A percentile compares a stretch with the other conserved stretches of the same genome.
Conservation (phyloP, 225 moss, liverwort and hornwort species). For the Sphagnum contortum region DNA sequence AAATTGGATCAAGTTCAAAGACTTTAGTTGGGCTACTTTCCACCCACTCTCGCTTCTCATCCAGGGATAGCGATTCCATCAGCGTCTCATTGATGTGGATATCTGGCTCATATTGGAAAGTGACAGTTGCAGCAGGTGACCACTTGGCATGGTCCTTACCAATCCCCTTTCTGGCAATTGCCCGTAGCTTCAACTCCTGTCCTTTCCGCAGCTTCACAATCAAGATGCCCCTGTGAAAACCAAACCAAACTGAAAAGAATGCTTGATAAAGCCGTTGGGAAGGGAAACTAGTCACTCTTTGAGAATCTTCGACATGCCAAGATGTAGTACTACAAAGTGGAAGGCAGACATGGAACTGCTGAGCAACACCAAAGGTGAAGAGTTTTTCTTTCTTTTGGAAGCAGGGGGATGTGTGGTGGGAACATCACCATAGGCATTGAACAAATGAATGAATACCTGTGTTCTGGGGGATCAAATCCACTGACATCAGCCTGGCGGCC, state of each 20-base stretch:
- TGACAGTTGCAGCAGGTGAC: conserved; percentile 97
- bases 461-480: conserved; percentile 63
- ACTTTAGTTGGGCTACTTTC: conserved; percentile 99
- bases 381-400: no score
- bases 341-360: no score
- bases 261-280: no score
- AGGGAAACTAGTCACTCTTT: not conserved
- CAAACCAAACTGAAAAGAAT: not conserved
- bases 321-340: no score
- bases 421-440: no score
- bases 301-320: no score
- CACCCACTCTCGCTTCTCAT: conserved; percentile 94
- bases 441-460: conserved; percentile 24
- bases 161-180: conserved; percentile 90
- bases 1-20: conserved; percentile 75
- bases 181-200: conserved; percentile 90
- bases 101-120: conserved; percentile 92
- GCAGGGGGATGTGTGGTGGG: no score
- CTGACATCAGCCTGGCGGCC: conserved; percentile 45
- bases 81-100: conserved; percentile 90
- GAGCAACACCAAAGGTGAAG: no score
- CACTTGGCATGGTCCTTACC: conserved; percentile 98
- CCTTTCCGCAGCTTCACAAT: conserved; percentile 88
- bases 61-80: conserved; percentile 77
- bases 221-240: conserved; percentile 65